Conservation (phyloP, 495 filamentous ascomycete species). For the Hyphodiscus hymeniophilus region DNA sequence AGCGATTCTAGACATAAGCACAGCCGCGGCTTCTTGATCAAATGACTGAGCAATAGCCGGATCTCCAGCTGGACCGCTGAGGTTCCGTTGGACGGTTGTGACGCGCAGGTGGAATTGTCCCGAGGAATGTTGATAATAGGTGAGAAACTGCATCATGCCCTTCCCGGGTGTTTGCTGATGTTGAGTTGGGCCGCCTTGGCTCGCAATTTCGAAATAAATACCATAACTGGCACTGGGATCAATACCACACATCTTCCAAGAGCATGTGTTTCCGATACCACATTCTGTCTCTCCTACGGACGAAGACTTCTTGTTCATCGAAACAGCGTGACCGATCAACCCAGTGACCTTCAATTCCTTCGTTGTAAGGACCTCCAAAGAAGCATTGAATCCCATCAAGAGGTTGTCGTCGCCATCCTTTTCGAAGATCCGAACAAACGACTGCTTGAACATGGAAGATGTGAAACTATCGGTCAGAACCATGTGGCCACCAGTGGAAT, state of each 20-base stretch:
- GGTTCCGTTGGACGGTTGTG: slow-evolving; percentile 83
- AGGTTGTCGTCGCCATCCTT: slow-evolving; percentile 92
- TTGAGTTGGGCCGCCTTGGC: slow-evolving; percentile 80
- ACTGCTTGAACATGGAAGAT: slow-evolving; percentile 99
- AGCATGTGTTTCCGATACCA: slow-evolving; percentile 97
- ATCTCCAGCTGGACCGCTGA: slow-evolving; percentile 92
- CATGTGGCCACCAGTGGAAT: slow-evolving; percentile 96
- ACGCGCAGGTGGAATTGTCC: slow-evolving; percentile 94
- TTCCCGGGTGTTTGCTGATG: slow-evolving; percentile 82
- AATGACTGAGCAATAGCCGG: slow-evolving; percentile 97
- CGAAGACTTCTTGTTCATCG: slow-evolving; percentile 94
- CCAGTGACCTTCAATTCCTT: slow-evolving; percentile 99
- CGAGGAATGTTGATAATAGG: slow-evolving; percentile 96
- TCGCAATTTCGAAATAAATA: slow-evolving; percentile 96
- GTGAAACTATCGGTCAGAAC: slow-evolving; percentile 98
- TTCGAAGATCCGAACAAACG: slow-evolving; percentile 94
- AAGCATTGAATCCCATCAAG: slow-evolving; percentile 97
- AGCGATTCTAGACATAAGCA: slow-evolving; percentile 96
- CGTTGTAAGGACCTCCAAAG: slow-evolving; percentile 91
- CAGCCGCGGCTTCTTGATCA: slow-evolving; percentile 95
- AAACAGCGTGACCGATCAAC: slow-evolving; percentile 93
- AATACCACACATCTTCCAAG: slow-evolving; percentile 99
- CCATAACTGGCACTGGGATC: slow-evolving; percentile 91
- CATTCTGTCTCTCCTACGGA: slow-evolving; percentile 98
- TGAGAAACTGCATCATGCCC: slow-evolving; percentile 97